Percentiles rank a stretch among this genome's conserved stretches.
phyloP scores from a whole-genome alignment of 129 eudicot genomes.

The Oenanthe sinensis region DNA sequence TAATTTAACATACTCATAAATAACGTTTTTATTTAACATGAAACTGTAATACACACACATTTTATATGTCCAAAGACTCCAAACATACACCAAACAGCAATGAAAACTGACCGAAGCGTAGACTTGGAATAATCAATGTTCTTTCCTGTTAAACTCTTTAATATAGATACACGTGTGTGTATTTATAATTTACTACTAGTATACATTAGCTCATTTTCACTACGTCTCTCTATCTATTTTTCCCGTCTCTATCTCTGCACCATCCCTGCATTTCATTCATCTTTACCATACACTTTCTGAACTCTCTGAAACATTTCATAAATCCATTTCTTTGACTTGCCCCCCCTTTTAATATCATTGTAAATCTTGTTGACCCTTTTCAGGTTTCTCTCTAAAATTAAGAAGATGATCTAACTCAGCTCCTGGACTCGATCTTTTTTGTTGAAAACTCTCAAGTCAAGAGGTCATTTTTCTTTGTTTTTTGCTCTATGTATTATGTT shows the following conservation, averaged over 20 bases:
- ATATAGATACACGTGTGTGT: background rate
- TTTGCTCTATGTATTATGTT: too few species aligned
- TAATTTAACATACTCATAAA: too few species aligned
- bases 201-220: background rate
- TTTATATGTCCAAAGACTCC: background rate
- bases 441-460: background rate
- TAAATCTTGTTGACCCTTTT: constrained; percentile 9
- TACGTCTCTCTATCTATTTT: background rate
- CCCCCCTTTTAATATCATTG: background rate
- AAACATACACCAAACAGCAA: background rate
- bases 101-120: background rate
- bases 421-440: background rate
- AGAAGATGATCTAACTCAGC: constrained; percentile 2
- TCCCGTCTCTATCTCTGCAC: constrained; percentile 4
- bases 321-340: background rate
- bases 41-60: background rate
- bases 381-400: background rate
- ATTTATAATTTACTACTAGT: background rate
- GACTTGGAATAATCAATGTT: background rate
- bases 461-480: background rate
- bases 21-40: too few species aligned
- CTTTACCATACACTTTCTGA: background rate
- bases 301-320: background rate
- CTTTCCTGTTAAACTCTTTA: background rate
- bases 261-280: background rate